Evolutionary conservation across 1,139 yeast species (phyloP), one percentile per base, ranked within the genome.

Genomic region (Candida frijolesensis): DNA sequence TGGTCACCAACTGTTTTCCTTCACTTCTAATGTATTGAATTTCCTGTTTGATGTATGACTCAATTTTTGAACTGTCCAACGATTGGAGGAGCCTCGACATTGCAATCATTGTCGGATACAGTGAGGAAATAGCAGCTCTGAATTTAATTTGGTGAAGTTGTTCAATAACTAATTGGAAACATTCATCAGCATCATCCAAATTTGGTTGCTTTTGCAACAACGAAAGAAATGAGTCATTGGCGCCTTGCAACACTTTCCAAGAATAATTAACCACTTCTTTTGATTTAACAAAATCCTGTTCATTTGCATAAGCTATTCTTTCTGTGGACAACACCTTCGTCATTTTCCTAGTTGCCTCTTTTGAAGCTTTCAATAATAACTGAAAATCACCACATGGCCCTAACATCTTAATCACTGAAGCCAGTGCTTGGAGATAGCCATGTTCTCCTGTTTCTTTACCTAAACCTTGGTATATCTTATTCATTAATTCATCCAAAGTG

Each of bases 121-220:
- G 86, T 0, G 97, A 84, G 3, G 96, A 85, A 55, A 92, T 88
- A 0, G 97, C 96, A 35, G 98, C 98, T 54, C 96, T 79, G 60
- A 94, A 98, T 47, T 91, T 83, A 7, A 91, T 87, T 0, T 82
- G 76, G 2, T 89, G 79, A 42, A 92, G 69, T 63, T 92, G 96
- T 11, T 74, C 79, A 51, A 85, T 75, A 6, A 89, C 68, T 11
- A 87, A 60, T 1, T 79, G 75, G 35, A 69, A 58, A 32, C 66
- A 60, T 4, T 43, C 81, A 58, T 1, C 61, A 57, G 1, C 58
- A n/a, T 4, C 45, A 16, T 22, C 48, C 6, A 7, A 48, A 30
- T 3, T 33, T 4, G 16, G 47, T 14, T 11, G 44, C 22, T 48
- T 51, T 46, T 27, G 49, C 16, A 38, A 25, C 9, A 41, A 52